Evolutionary conservation across 73 alveolate species (phyloP), one percentile per base, ranked within the genome.

Genomic region (Paramecium caudatum): DNA sequence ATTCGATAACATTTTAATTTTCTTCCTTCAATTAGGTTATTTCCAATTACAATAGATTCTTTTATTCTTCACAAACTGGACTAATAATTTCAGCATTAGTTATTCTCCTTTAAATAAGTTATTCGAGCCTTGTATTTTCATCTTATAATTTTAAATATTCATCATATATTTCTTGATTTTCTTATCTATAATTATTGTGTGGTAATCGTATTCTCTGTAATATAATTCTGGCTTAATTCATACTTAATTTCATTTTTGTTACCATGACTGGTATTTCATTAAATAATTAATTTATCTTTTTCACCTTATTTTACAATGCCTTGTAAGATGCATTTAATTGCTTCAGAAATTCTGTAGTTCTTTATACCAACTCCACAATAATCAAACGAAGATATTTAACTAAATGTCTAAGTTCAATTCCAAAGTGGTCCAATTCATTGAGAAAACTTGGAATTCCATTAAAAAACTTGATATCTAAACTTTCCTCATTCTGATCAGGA

Each of bases 201-300:
- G 88, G 88, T 3, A 74, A 27, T 74, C 8, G 16, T 0, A 74
- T 74, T 21, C 55, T 74, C 17, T 19, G 19, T 5, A 74, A 19
- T 41, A 27, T 21, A 37, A 41, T 39, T 74, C 47, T 74, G 49
- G 69, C 88, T 45, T 36, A 37, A 8, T 74, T 21, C 0, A 74
- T 39, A 5, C 55, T 27, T 0, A 74, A 47, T 45, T 37, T 16
- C 47, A 74, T 19, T 12, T 74, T 41, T 5, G 39, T 74, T 19
- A 74, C 39, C 65, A 74, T 36, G 43, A 68, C 47, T 36, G 88
- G 88, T 34, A 74, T 74, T 15, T 74, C 69, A 37, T 41, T 39
- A 23, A 74, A 74, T 16, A 74, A 41, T 41, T 41, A 25, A 3
- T 34, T 10, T 1, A 74, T 39, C 23, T 39, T 74, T 41, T 74